Evolutionary conservation across 202 grass and related monocot genomes (phyloP), one percentile per base, ranked within the genome.

Genomic region (Cymbopogon flexuosus): DNA sequence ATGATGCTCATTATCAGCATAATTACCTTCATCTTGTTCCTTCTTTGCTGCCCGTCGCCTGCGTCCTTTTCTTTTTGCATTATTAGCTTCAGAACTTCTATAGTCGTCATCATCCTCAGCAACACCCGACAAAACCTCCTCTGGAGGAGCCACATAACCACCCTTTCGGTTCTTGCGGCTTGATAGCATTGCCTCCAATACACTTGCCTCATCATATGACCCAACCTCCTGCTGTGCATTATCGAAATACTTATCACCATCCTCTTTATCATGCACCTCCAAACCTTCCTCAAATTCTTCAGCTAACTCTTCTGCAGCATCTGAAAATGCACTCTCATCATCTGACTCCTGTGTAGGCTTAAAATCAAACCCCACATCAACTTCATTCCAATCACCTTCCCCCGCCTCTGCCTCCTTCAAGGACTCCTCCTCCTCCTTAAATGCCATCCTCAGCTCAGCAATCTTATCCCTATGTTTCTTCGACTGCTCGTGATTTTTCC

Each of bases 401-500:
- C 24, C 73, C 43, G 79, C 90, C 34, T 84, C 71, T 57, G 79
- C 66, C 66, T 90, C 89, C 73, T 91, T 91, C 19, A 91, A 85
- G 69, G 80, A 59, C 42, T 76, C 75, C 19, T 94, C 89, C 19
- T 94, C 89, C 40, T 93, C 87, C 85, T 93, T 77, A 76, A 98
- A 89, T 0, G 71, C 73, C 37, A 84, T 86, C 77, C 84, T 88
- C 79, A 98, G 82, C 36, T 95, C 90, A 7, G 78, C 84, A n/a
- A 98, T 78, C 76, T 98, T 98, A 73, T 98, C 95, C 68, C 71
- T 89, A 66, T 98, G 95, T 77, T 98, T 98, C 82, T 93, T 98
- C 0, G 95, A 98, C 65, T 98, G 95, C 84, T 98, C 95, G 1
- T 98, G 92, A 73, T 98, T 98, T 78, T 98, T 95, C 95, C 95